Evolutionary conservation across 768 basidiomycete genomes (phyloP), one percentile per base, ranked within the genome.

Genomic region (Suillus tomentosus): DNA sequence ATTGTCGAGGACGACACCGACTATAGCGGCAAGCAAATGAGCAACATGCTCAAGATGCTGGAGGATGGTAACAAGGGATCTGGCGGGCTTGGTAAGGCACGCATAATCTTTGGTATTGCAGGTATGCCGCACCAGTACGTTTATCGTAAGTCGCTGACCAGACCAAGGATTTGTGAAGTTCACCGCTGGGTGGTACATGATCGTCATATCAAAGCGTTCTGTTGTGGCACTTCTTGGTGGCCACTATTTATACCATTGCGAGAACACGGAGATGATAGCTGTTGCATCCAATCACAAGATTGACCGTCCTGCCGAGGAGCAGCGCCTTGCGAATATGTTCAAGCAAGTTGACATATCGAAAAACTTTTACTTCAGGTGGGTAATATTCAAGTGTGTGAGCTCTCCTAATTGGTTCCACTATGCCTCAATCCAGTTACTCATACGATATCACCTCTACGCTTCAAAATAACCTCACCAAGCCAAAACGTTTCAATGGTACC

Each of bases 291-390:
- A 86, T 65, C 93, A 90, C 78, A 95, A 90, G 78, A 77, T 94
- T 22, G 96, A 97, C 53, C 91, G 91, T 68, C 90, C 90, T 0
- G 82, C 91, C 0, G 95, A 97, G 71, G 96, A 99, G 72, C 91
- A 92, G 70, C 87, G 94, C 10, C 81, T 95, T 40, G 87, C 96
- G 80, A 90, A 87, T 65, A 86, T 92, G 10, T 99, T 99, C 81
- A 95, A 95, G 73, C 94, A 96, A 75, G 95, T 98, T 1, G 96
- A 99, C 72, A 87, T 99, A 84, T 90, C 91, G n/a, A 98, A 98
- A 79, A 98, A 99, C 79, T 99, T 99, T 74, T 99, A 98, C 78
- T 98, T 98, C 78, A 95, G 93, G 94, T 94, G 67, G 42, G 73
- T 17, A 42, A 27, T 17, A 27, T 27, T 6, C 24, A 58, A 58